A percentile compares a stretch with the other conserved stretches of the same genome.
Evolutionary conservation across 1,284 basidiomycete genomes (phyloP).

Genomic region (Papiliotrema fonsecae): DNA sequence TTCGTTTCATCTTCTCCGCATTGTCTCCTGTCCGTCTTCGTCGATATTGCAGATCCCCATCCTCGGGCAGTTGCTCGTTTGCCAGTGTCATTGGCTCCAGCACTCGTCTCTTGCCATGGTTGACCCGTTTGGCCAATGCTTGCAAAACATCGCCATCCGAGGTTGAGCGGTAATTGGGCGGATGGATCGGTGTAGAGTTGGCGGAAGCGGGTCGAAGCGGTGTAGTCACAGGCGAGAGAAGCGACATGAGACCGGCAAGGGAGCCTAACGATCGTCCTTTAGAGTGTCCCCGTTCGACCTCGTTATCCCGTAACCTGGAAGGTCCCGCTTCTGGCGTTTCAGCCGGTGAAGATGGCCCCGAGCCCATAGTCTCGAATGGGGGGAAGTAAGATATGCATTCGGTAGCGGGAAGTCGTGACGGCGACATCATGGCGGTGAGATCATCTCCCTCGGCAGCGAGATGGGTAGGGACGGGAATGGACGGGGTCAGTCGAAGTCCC

Average conservation of each 20-base stretch:
- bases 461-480: slow-evolving; percentile 7
- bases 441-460: background rate
- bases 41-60: background rate
- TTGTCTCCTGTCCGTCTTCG: background rate
- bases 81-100: slow-evolving; percentile 19
- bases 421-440: slow-evolving; percentile 8
- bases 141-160: slow-evolving; percentile 18
- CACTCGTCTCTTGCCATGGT: slow-evolving; percentile 16
- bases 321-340: slow-evolving; percentile 1
- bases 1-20: background rate
- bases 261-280: slow-evolving; percentile 21
- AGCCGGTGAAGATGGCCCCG: background rate
- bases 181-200: background rate
- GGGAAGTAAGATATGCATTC: slow-evolving; percentile 32
- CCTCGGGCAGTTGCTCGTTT: background rate
- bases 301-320: slow-evolving; percentile 1
- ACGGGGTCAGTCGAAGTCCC: slow-evolving; percentile 1
- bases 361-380: slow-evolving; percentile 32
- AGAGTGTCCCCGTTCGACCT: slow-evolving; percentile 5
- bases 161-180: background rate
- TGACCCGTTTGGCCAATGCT: slow-evolving; percentile 20
- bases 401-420: slow-evolving; percentile 25
- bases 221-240: slow-evolving; percentile 10
- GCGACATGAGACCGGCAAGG: slow-evolving; percentile 18
- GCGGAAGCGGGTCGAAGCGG: background rate